phyloP scores from a whole-genome alignment of 306 rosid genomes.

The Mimosa bimucronata region DNA sequence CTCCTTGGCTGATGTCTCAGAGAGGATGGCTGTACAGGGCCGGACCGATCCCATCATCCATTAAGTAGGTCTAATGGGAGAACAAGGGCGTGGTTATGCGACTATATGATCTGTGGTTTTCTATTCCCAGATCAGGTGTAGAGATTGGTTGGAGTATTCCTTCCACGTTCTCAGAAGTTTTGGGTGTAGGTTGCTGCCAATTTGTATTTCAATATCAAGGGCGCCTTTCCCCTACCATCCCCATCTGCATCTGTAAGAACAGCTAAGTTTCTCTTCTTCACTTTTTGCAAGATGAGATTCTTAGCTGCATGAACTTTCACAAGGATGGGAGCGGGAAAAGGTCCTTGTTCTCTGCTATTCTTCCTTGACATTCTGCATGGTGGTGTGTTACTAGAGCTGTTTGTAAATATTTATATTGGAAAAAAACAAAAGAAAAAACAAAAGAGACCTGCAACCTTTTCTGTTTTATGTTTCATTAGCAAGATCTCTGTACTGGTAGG shows the following conservation, averaged over 20 bases:
- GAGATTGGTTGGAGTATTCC: conserved; percentile 70
- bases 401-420: conserved; percentile 64
- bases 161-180: conserved; percentile 64
- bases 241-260: conserved; percentile 33
- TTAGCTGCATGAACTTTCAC: conserved; percentile 33
- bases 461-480: conserved; percentile 45
- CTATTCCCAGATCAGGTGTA: conserved; percentile 57
- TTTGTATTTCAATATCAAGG: conserved; percentile 54
- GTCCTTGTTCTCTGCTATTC: conserved; percentile 43
- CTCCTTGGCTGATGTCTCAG: conserved; percentile 95
- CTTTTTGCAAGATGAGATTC: conserved; percentile 48
- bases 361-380: conserved; percentile 60
- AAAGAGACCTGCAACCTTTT: conserved; percentile 28
- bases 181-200: conserved; percentile 55
- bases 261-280: conserved; percentile 45
- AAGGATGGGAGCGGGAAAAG: conserved; percentile 48
- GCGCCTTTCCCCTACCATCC: conserved; percentile 48
- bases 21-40: conserved; percentile 95
- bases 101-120: conserved; percentile 47
- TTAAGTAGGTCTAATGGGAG: conserved; percentile 45
- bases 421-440: conserved; percentile 3
- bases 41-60: conserved; percentile 64
- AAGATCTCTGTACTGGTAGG: conserved; percentile 38
- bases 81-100: conserved; percentile 41
- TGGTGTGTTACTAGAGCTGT: conserved; percentile 56